Evolutionary conservation across 805 yeast genomes (phyloP).

Genomic region (Ogataea degrootiae): DNA sequence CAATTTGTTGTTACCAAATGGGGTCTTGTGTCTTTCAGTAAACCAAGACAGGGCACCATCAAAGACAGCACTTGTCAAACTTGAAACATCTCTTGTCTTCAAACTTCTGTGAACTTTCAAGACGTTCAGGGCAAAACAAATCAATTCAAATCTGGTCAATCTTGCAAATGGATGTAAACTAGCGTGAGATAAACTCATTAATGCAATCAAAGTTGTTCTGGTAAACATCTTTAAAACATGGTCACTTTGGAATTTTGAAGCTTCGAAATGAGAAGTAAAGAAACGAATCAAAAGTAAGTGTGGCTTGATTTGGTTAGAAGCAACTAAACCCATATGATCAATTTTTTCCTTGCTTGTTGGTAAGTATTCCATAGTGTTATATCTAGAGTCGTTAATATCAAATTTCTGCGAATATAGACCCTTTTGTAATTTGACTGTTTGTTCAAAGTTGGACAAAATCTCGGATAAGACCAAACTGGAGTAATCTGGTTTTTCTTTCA

Average conservation of each 20-base stretch:
- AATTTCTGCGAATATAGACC: constrained; percentile 61
- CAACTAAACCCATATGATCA: constrained; percentile 45
- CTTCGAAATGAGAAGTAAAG: constrained; percentile 73
- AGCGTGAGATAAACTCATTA: constrained; percentile 48
- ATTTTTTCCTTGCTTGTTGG: constrained; percentile 70
- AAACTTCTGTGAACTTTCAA: constrained; percentile 50
- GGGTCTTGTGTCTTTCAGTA: constrained; percentile 54
- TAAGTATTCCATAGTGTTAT: constrained; percentile 76
- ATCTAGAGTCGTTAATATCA: constrained; percentile 59
- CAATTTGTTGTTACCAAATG: constrained; percentile 79
- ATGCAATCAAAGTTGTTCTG: constrained; percentile 50
- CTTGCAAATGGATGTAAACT: constrained; percentile 84
- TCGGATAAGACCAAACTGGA: constrained; percentile 63
- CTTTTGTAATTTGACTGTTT: constrained; percentile 47
- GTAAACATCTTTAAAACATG: constrained; percentile 69
- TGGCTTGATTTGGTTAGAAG: constrained; percentile 50
- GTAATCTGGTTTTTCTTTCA: constrained; percentile 58
- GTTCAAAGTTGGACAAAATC: constrained; percentile 65
- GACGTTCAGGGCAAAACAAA: constrained; percentile 63
- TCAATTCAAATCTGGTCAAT: constrained; percentile 65
- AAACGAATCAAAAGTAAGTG: constrained; percentile 66
- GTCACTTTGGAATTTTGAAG: constrained; percentile 66
- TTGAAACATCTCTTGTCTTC: constrained; percentile 38
- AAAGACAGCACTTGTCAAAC: constrained; percentile 48
- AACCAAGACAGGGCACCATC: constrained; percentile 82